Evolutionary conservation across 352 stramenopile species (phyloP).

Genomic region (Phytophthora fragariae): DNA sequence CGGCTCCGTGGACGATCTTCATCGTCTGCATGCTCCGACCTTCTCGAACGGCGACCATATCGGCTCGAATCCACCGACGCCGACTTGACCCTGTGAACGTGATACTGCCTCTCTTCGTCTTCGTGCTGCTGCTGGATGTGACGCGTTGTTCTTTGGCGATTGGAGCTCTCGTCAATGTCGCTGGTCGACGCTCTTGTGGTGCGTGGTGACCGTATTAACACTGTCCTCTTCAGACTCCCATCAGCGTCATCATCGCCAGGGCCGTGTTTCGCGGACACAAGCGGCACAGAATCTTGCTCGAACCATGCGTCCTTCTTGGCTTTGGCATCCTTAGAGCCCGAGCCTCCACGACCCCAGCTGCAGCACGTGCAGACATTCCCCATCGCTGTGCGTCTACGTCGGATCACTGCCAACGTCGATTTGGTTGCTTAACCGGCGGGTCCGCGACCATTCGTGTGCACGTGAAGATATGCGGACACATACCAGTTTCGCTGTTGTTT

Average conservation of each 20-base stretch:
- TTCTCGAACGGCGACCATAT: slow-evolving; percentile 16
- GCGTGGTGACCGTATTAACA: slow-evolving; percentile 59
- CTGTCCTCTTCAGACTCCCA: slow-evolving; percentile 55
- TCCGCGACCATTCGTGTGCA: slow-evolving; percentile 35
- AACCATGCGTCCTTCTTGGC: slow-evolving; percentile 56
- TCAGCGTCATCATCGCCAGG: slow-evolving; percentile 44
- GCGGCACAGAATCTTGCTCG: slow-evolving; percentile 67
- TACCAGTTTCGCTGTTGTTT: slow-evolving; percentile 16
- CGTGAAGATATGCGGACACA: slow-evolving; percentile 23
- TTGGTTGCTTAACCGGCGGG: slow-evolving; percentile 5
- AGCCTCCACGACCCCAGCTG: slow-evolving; percentile 22
- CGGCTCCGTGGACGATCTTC: slow-evolving; percentile 19
- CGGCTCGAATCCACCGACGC: slow-evolving; percentile 25
- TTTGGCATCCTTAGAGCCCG: slow-evolving; percentile 13
- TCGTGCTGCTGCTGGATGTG: slow-evolving; percentile 21
- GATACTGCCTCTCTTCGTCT: slow-evolving; percentile 22
- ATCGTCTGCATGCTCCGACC: slow-evolving; percentile 15
- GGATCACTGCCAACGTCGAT: not conserved
- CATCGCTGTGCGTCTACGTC: slow-evolving; percentile 14
- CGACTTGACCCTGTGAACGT: slow-evolving; percentile 21
- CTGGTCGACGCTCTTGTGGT: slow-evolving; percentile 19
- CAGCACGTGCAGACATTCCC: slow-evolving; percentile 43
- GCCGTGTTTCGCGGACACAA: slow-evolving; percentile 60
- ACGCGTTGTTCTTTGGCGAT: slow-evolving; percentile 4
- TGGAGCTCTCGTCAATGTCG: slow-evolving; percentile 2